Conservation (phyloP, 2,329 filamentous ascomycete genomes). For the Fusarium temperatum region DNA sequence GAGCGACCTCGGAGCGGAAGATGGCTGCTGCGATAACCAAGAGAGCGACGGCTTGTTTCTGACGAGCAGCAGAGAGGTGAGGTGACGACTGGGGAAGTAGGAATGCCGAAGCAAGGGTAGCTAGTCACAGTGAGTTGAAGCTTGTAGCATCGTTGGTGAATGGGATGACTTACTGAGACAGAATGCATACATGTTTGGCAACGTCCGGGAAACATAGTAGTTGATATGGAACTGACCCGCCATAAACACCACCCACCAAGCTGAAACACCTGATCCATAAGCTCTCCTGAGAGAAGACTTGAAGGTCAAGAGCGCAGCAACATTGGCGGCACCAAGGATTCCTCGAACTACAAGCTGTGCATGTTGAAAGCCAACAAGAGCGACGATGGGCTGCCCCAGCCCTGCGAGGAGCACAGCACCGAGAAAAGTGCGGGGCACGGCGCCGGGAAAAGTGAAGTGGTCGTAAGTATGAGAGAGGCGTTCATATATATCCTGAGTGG, state of each 20-base stretch:
- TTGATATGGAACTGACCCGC: conserved; percentile 90
- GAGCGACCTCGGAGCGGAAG: conserved; percentile 88
- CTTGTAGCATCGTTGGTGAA: neutral
- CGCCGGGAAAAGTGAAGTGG: conserved; percentile 89
- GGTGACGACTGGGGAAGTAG: conserved; percentile 49
- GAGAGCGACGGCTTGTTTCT: conserved; percentile 74
- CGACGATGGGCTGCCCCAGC: conserved; percentile 72
- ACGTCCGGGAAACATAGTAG: conserved; percentile 89
- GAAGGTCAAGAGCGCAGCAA: conserved; percentile 72
- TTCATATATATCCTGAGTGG: conserved; percentile 62
- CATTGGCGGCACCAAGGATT: conserved; percentile 82
- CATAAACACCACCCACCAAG: conserved; percentile 84
- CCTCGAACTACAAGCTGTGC: conserved; percentile 74
- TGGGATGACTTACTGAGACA: conserved; percentile 71
- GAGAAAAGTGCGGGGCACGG: conserved; percentile 89
- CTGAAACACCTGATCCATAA: conserved; percentile 73
- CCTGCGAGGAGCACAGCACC: conserved; percentile 81
- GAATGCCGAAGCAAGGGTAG: conserved; percentile 69
- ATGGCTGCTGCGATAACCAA: conserved; percentile 83
- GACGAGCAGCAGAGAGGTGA: conserved; percentile 51
- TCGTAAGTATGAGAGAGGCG: conserved; percentile 77
- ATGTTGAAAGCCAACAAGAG: conserved; percentile 62
- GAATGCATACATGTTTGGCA: conserved; percentile 98
- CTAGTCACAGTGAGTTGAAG: conserved; percentile 50
- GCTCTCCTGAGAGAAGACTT: conserved; percentile 68